Evolutionary conservation across 257 asterid species (phyloP), one percentile per base, ranked within the genome.

Genomic region (Anisodus acutangulus): DNA sequence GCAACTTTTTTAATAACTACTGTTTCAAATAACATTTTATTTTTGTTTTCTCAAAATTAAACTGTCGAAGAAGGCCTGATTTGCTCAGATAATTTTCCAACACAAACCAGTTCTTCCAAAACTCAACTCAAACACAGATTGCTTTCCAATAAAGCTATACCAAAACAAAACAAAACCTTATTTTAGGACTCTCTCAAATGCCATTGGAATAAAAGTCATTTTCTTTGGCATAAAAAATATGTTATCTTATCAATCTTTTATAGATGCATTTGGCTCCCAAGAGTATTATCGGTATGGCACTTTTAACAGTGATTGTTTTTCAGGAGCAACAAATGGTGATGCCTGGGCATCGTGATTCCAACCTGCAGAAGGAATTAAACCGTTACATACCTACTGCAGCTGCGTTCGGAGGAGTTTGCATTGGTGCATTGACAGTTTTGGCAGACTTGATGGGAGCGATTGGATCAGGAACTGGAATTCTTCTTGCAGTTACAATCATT

Each of bases 281-380:
- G 22, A 49, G 5, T 71, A 45, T 22, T 51, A 10, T 12, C 5
- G 26, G 59, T 67, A 12, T 31, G 76, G 11, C 60, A 10, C 41
- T 64, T 64, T 7, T 9, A 39, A 74, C 37, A 45, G 9, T 83
- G 45, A 76, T 63, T 70, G 53, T 62, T 80, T 79, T 87, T 68
- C 92, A 93, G 97, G 97, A 92, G 86, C 97, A 92, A 91, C 97
- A 93, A 91, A 91, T 91, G 97, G 97, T 93, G 83, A 93, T 91
- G 93, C 97, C 95, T 5, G 95, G 97, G 51, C 97, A 93, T 64
- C 87, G 93, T 9, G 95, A 91, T 26, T 91, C 94, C 37, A 93
- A 93, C 85, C 49, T 93, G 82, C 92, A 91, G 84, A 93, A 90
- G 88, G 95, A 92, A 76, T 89, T 93, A 82, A 93, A 91, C 58